Evolutionary conservation across 768 basidiomycete genomes (phyloP).

Genomic region (Terana coerulea): DNA sequence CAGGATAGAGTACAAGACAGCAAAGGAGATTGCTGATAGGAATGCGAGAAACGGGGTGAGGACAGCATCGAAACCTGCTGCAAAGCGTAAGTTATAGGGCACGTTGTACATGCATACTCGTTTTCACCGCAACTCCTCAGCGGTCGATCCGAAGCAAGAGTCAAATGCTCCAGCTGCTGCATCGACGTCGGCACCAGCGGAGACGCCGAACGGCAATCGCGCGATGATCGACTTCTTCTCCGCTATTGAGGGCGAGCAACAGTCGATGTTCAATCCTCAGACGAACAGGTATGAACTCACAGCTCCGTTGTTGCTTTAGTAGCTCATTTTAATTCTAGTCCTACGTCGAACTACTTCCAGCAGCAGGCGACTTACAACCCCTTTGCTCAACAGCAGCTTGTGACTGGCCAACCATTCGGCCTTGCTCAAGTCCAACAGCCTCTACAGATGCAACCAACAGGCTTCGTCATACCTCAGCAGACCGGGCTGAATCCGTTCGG

Average conservation of each 20-base stretch:
- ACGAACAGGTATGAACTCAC: slow-evolving; percentile 50
- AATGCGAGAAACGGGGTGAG: slow-evolving; percentile 25
- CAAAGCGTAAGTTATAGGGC: slow-evolving; percentile 29
- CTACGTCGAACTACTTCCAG: slow-evolving; percentile 47
- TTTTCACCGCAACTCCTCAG: not conserved
- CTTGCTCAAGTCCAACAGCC: slow-evolving; percentile 18
- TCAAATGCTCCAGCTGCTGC: slow-evolving; percentile 23
- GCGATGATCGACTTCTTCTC: slow-evolving; percentile 81
- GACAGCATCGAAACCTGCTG: slow-evolving; percentile 19
- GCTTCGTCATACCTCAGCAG: slow-evolving; percentile 48
- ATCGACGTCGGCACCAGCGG: slow-evolving; percentile 21
- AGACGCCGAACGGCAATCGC: slow-evolving; percentile 35
- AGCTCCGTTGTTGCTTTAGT: too few species aligned
- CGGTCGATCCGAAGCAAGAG: not conserved
- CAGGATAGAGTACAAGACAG: slow-evolving; percentile 84
- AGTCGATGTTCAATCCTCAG: slow-evolving; percentile 65
- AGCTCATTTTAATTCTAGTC: too few species aligned
- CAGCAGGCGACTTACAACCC: slow-evolving; percentile 70
- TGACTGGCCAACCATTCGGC: slow-evolving; percentile 36
- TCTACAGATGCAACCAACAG: slow-evolving; percentile 44
- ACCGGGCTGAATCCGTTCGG: slow-evolving; percentile 47
- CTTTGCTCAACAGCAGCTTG: slow-evolving; percentile 48
- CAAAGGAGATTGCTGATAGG: slow-evolving; percentile 62
- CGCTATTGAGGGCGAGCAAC: slow-evolving; percentile 80
- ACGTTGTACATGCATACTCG: not conserved